Conservation (phyloP, 257 asterid species). For the Prunella vulgaris region DNA sequence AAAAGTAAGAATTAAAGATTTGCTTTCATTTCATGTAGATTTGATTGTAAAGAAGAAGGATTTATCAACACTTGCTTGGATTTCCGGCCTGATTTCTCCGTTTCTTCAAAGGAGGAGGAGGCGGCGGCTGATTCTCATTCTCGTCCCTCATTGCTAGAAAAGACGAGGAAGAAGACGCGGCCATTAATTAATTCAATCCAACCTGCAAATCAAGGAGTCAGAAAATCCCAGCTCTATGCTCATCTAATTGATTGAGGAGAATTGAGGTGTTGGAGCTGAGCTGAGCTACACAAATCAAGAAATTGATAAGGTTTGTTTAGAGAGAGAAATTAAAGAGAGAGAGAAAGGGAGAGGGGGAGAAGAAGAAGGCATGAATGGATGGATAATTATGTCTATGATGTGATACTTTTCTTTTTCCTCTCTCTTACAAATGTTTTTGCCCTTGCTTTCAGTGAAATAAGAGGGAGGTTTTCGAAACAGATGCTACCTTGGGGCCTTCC, state of each 20-base stretch:
- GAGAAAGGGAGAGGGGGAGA: not conserved
- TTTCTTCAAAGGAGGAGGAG: slow-evolving; percentile 29
- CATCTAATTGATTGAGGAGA: not conserved
- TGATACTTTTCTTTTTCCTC: slow-evolving; percentile 15
- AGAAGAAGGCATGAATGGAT: slow-evolving; percentile 19
- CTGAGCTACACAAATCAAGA: not conserved
- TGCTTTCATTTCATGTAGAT: not conserved
- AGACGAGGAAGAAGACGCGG: slow-evolving; percentile 46
- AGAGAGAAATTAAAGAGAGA: slow-evolving; percentile 3
- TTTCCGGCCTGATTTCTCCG: slow-evolving; percentile 75
- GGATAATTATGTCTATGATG: slow-evolving; percentile 21
- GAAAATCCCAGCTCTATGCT: not conserved
- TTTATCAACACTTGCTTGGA: slow-evolving; percentile 47
- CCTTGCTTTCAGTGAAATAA: slow-evolving; percentile 46
- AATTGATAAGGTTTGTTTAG: not conserved
- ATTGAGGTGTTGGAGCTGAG: too few relatives aligned
- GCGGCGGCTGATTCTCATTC: slow-evolving; percentile 27
- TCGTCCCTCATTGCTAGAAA: slow-evolving; percentile 40
- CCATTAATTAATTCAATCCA: slow-evolving; percentile 11
- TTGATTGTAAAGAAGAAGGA: too few relatives aligned
- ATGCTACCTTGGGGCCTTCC: slow-evolving; percentile 38
- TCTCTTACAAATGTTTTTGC: slow-evolving; percentile 6
- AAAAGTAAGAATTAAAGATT: slow-evolving; percentile 12
- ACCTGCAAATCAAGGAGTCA: slow-evolving; percentile 3
- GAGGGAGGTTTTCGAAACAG: slow-evolving; percentile 39